Base-by-base conservation (phyloP, 345 rosid species). In the Cardamine resedifolia region DNA sequence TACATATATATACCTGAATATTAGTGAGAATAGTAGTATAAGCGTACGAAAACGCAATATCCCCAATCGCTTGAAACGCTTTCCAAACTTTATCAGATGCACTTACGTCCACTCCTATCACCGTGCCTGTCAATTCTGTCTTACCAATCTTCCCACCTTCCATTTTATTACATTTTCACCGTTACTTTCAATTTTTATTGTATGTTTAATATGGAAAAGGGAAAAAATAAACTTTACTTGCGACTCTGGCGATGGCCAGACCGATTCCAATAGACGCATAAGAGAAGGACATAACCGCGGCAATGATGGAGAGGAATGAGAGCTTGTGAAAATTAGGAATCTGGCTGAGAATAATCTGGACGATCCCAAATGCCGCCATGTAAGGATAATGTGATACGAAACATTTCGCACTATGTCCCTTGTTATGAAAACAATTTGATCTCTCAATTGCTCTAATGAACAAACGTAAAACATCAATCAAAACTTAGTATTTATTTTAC, bases 1-100 rank as follows among this genome's bases (percentile, higher is more conserved):
- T n/a, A n/a, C n/a, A n/a, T n/a, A n/a, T n/a, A n/a, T n/a, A 78
- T 77, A 63, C 98, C 97, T 91, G 96, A 27, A 94, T 94, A 73
- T 91, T 97, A 33, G 87, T 76, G 19, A 94, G 92, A 52, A 94
- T 85, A 4, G 86, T 83, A 4, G 96, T 80, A 77, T 10, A 94
- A n/a, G 96, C 90, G 55, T 87, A 94, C 27, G 97, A 82, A 79
- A 94, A 94, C 15, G 98, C 96, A 61, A 94, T 83, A 61, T 94
- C 85, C 3, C 98, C 97, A 9, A 91, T 68, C 1, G 98, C 92
- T 69, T 84, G 95, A 73, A 94, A 89, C 21, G 77, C 19, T 38
- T 44, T 84, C 98, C 96, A 91, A 9, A 94, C 78, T 81, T 94
- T 94, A 61, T 89, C 83, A 3, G 84, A 69, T 39, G 83, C 86